Evolutionary conservation across 2,329 filamentous ascomycete genomes (phyloP).

Genomic region (Fonsecaea multimorphosa): DNA sequence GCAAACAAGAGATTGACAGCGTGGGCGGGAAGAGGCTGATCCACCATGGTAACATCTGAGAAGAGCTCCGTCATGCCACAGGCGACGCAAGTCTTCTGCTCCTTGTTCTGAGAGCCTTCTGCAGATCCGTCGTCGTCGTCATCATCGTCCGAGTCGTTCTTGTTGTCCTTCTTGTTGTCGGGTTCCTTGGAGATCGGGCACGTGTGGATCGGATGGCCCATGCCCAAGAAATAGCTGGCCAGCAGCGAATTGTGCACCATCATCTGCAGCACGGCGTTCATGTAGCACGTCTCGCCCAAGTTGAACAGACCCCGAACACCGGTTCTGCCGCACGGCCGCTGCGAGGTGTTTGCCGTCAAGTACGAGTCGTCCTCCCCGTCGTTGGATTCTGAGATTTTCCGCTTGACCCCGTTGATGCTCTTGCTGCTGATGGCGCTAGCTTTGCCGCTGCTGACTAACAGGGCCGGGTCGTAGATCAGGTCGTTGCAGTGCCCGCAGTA

Average conservation of each 20-base stretch:
- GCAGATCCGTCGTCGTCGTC: slow-evolving; percentile 24
- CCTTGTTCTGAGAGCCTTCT: slow-evolving; percentile 31
- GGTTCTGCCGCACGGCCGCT: slow-evolving; percentile 81
- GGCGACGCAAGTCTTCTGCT: slow-evolving; percentile 58
- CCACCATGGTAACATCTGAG: slow-evolving; percentile 65
- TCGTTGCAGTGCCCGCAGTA: slow-evolving; percentile 39
- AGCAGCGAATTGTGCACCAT: slow-evolving; percentile 93
- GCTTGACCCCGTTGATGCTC: slow-evolving; percentile 43
- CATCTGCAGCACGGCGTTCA: slow-evolving; percentile 93
- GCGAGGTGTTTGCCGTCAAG: slow-evolving; percentile 37
- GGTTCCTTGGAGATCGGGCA: slow-evolving; percentile 60
- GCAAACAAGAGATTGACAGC: slow-evolving; percentile 87
- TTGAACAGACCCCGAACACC: slow-evolving; percentile 94
- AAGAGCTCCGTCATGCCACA: slow-evolving; percentile 69
- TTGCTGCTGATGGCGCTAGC: slow-evolving; percentile 15
- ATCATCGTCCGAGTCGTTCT: slow-evolving; percentile 39
- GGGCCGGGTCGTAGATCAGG: slow-evolving; percentile 38
- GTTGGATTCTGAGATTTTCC: slow-evolving; percentile 45
- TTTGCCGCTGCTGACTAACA: slow-evolving; percentile 22
- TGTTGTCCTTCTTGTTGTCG: slow-evolving; percentile 39
- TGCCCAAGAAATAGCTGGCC: slow-evolving; percentile 87
- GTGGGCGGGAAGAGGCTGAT: slow-evolving; percentile 82
- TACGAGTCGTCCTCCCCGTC: slow-evolving; percentile 65
- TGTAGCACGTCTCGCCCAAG: slow-evolving; percentile 97
- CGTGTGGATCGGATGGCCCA: slow-evolving; percentile 80